Evolutionary conservation across 177 flowering plant species (phyloP), one percentile per base, ranked within the genome.

Genomic region (Telopea speciosissima): DNA sequence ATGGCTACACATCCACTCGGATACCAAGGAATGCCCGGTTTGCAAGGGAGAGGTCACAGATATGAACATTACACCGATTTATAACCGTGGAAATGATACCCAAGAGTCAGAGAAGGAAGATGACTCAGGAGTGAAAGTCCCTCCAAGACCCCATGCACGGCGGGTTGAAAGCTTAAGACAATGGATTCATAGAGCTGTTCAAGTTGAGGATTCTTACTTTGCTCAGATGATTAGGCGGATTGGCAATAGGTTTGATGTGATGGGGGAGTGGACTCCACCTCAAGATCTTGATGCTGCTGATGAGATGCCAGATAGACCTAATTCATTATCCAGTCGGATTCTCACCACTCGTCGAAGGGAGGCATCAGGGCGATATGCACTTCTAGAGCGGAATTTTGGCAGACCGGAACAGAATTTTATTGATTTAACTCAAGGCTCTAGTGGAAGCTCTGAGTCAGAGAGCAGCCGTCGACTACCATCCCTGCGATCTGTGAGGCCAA

Each of bases 81-180:
- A 90, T 75, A 93, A 93, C 11, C 79, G 83, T 69, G 88, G 81
- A 17, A 72, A 60, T 54, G 67, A 62, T 52, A 5, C 68, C 13
- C 25, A 16, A 8, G 68, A 73, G 31, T n/a, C 60, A 1, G 79
- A 70, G 52, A 24, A 24, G 25, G 68, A 16, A 52, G 58, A 62
- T 42, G 68, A 52, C 25, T 25, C 26, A 14, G 67, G 74, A 64
- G 70, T 81, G 44, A 83, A 83, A 74, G 76, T 91, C 62, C 97
- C 97, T 72, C 70, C 36, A 0, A 78, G 97, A 81, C 97, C 97
- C 5, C 82, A 76, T 12, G 97, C 88, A 19, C 74, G 81, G 49
- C 76, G 95, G 70, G 79, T 88, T 44, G 96, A 91, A 80, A 86
- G 92, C 77, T 77, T 82, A 78, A 84, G 94, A 77, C 91, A 88